phyloP scores from a whole-genome alignment of 345 rosid genomes.

The Turritis glabra region DNA sequence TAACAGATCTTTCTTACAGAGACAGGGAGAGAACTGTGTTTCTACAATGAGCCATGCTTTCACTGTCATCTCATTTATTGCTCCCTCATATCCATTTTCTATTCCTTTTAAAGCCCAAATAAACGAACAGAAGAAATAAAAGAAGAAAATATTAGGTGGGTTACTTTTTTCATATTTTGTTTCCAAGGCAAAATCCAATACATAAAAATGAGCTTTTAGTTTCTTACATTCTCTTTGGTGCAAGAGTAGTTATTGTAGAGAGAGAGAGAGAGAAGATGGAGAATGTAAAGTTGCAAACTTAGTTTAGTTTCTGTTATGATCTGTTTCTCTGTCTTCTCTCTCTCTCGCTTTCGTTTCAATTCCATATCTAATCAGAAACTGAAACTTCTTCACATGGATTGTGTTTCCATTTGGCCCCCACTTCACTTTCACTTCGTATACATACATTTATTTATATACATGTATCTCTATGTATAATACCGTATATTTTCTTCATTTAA shows the following conservation, averaged over 20 bases:
- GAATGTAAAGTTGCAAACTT: conserved; percentile 39
- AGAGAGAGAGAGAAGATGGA: conserved; percentile 18
- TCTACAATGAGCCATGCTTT: conserved; percentile 44
- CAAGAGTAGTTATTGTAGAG: conserved; percentile 25
- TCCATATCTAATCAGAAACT: conserved; percentile 37
- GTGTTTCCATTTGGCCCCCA: conserved; percentile 32
- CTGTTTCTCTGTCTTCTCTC: conserved; percentile 34
- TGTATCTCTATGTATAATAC: conserved; percentile 7
- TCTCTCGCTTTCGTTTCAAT: conserved; percentile 34
- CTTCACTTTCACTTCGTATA: conserved; percentile 30
- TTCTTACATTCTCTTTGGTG: conserved; percentile 40
- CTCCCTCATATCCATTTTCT: conserved; percentile 26
- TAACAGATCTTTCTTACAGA: conserved; percentile 43
- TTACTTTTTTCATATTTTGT: conserved; percentile 26
- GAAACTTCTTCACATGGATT: conserved; percentile 43
- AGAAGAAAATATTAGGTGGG: conserved; percentile 8
- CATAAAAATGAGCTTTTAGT: conserved; percentile 21
- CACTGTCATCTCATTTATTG: conserved; percentile 43
- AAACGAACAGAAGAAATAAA: neutral
- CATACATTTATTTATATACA: neutral
- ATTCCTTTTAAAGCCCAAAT: neutral
- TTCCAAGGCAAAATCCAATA: conserved; percentile 31
- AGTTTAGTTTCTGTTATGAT: conserved; percentile 41
- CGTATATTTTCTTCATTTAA: neutral
- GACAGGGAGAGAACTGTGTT: conserved; percentile 43